Conservation (phyloP, 1,284 basidiomycete species). For the Tylopilus sp. region DNA sequence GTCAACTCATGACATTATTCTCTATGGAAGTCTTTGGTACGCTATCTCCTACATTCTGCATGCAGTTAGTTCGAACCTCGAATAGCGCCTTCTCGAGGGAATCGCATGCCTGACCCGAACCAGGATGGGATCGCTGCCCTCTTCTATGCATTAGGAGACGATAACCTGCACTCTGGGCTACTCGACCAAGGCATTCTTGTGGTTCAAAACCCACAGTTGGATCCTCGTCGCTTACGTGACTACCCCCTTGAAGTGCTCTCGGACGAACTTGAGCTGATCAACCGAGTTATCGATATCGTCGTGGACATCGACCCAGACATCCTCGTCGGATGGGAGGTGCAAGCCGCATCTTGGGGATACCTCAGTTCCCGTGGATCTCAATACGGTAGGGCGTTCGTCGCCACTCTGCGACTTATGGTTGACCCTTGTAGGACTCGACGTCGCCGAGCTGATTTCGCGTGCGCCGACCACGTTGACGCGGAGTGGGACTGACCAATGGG, state of each 20-base stretch:
- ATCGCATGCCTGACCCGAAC: slow-evolving; percentile 67
- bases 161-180: slow-evolving; percentile 35
- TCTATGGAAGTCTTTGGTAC: slow-evolving; percentile 83
- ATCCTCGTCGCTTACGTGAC: slow-evolving; percentile 41
- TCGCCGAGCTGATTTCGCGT: slow-evolving; percentile 66
- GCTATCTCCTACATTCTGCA: slow-evolving; percentile 15
- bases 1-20: slow-evolving; percentile 77
- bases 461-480: slow-evolving; percentile 47
- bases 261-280: slow-evolving; percentile 81
- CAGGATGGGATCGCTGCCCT: slow-evolving; percentile 70
- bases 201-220: slow-evolving; percentile 42
- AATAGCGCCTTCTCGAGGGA: slow-evolving; percentile 60
- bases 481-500: slow-evolving; percentile 65
- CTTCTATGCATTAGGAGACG: slow-evolving; percentile 63
- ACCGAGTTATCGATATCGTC: slow-evolving; percentile 74
- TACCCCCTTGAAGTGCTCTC: slow-evolving; percentile 55
- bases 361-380: slow-evolving; percentile 63
- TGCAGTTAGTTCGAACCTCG: not conserved
- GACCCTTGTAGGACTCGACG: slow-evolving; percentile 55
- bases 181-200: slow-evolving; percentile 61
- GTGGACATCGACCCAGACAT: slow-evolving; percentile 87
- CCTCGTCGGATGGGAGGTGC: slow-evolving; percentile 89
- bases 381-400: slow-evolving; percentile 46
- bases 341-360: slow-evolving; percentile 90
- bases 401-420: not conserved